A percentile compares a stretch with the other conserved stretches of the same genome.
Evolutionary conservation across 352 stramenopile species (phyloP).

Genomic region (Globisporangium carolinianum): DNA sequence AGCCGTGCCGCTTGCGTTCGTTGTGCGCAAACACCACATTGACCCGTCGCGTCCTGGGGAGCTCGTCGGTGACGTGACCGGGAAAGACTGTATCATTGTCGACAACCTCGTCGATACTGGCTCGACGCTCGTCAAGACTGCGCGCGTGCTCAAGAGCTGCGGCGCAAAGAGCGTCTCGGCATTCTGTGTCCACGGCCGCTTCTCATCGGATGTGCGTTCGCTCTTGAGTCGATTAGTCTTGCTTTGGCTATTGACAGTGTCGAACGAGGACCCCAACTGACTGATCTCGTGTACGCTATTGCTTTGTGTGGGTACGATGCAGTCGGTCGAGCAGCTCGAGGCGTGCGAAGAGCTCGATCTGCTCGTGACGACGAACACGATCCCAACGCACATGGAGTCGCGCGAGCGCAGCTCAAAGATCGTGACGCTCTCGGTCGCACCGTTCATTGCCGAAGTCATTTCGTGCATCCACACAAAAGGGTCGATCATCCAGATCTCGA

Average conservation of each 20-base stretch:
- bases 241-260: too few relatives aligned
- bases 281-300: neutral
- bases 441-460: slow-evolving; percentile 86
- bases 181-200: slow-evolving; percentile 80
- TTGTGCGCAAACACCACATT: slow-evolving; percentile 81
- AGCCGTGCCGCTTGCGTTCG: slow-evolving; percentile 70
- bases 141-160: slow-evolving; percentile 72
- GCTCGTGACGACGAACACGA: slow-evolving; percentile 85
- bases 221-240: too few relatives aligned
- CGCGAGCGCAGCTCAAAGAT: slow-evolving; percentile 55
- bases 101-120: slow-evolving; percentile 85
- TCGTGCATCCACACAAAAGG: slow-evolving; percentile 84
- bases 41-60: slow-evolving; percentile 60
- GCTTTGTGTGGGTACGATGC: neutral
- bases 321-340: slow-evolving; percentile 56
- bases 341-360: slow-evolving; percentile 70
- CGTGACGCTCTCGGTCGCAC: slow-evolving; percentile 77
- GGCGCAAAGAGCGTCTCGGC: slow-evolving; percentile 73
- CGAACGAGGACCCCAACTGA: neutral
- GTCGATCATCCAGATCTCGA: slow-evolving; percentile 79
- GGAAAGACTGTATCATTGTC: slow-evolving; percentile 84
- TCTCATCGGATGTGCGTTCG: slow-evolving; percentile 60
- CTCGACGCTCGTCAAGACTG: slow-evolving; percentile 75
- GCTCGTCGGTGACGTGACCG: slow-evolving; percentile 68
- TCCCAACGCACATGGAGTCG: slow-evolving; percentile 34